Evolutionary conservation across 2,329 filamentous ascomycete species (phyloP).

Genomic region (Sordariomycetes sp.): DNA sequence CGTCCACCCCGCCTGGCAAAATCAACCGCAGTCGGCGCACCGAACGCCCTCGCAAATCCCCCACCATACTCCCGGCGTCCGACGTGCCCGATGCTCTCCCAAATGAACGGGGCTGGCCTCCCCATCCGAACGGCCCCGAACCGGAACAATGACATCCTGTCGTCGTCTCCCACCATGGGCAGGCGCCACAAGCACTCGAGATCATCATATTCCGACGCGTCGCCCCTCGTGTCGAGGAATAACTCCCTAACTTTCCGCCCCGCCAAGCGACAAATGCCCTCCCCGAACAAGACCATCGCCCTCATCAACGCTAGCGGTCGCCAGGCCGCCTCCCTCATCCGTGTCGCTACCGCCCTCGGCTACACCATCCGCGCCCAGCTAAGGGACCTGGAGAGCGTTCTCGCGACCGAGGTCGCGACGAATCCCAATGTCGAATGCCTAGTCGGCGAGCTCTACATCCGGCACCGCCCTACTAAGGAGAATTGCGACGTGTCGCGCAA

Average conservation of each 20-base stretch:
- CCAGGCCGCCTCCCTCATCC: constrained; percentile 89
- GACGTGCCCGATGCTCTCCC: constrained; percentile 15
- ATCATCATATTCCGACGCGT: constrained; percentile 48
- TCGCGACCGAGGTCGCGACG: constrained; percentile 71
- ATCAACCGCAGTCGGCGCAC: background rate
- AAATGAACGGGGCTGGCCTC: constrained; percentile 17
- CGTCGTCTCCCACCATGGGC: constrained; percentile 7
- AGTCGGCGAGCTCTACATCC: constrained; percentile 50
- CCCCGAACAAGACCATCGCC: constrained; percentile 68
- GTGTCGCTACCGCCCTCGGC: constrained; percentile 84
- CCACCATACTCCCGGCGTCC: constrained; percentile 1
- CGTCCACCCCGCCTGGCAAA: background rate
- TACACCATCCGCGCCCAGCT: constrained; percentile 90
- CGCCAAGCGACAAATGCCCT: constrained; percentile 43
- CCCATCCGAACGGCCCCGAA: constrained; percentile 16
- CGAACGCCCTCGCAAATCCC: background rate
- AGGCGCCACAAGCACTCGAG: constrained; percentile 46
- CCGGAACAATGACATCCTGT: constrained; percentile 5
- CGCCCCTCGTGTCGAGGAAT: constrained; percentile 41
- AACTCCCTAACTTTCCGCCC: constrained; percentile 49
- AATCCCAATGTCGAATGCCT: constrained; percentile 64
- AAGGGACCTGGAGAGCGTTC: constrained; percentile 72
- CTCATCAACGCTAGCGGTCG: constrained; percentile 93
- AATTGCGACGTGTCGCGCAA: constrained; percentile 49
- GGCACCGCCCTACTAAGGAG: constrained; percentile 33